Base-by-base conservation (phyloP, 2,329 filamentous ascomycete species). In the Uncinocarpus reesii region DNA sequence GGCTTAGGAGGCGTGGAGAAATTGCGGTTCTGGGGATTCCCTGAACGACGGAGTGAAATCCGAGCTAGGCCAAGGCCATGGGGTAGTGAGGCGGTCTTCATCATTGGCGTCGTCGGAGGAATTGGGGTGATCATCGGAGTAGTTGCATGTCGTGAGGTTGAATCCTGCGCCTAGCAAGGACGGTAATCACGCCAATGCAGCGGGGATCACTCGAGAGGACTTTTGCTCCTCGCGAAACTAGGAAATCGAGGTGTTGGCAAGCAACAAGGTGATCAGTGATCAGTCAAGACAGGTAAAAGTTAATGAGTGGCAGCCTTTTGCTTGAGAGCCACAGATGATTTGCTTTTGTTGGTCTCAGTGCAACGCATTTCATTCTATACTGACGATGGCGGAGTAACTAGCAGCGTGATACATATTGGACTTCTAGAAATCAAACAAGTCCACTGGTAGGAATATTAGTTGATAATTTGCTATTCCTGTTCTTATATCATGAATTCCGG, bases 361-460 rank as follows among this genome's bases (percentile, higher is more conserved):
- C 43, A 38, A 48, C 26, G 40, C 42, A 42, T 20, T 48, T 37
- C 28, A 29, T 48, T n/a, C 28, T 48, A 16, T 38, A 48, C 23
- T 48, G 37, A n/a, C n/a, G n/a, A n/a, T n/a, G n/a, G n/a, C n/a
- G n/a, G n/a, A n/a, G n/a, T n/a, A n/a, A n/a, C n/a, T n/a, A n/a
- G n/a, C n/a, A n/a, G n/a, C n/a, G n/a, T n/a, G n/a, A n/a, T n/a
- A n/a, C n/a, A n/a, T n/a, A n/a, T n/a, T n/a, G n/a, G n/a, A n/a
- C n/a, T n/a, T n/a, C n/a, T n/a, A n/a, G n/a, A n/a, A n/a, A n/a
- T n/a, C n/a, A n/a, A n/a, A n/a, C n/a, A n/a, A n/a, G n/a, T n/a
- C n/a, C n/a, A n/a, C n/a, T n/a, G 26, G 26, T 28, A 28, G 26
- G 26, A 28, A 28, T 28, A 6, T 28, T 28, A n/a, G n/a, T n/a